Base-by-base conservation (phyloP, 441 rosid species). In the Arabidopsis lyrata region DNA sequence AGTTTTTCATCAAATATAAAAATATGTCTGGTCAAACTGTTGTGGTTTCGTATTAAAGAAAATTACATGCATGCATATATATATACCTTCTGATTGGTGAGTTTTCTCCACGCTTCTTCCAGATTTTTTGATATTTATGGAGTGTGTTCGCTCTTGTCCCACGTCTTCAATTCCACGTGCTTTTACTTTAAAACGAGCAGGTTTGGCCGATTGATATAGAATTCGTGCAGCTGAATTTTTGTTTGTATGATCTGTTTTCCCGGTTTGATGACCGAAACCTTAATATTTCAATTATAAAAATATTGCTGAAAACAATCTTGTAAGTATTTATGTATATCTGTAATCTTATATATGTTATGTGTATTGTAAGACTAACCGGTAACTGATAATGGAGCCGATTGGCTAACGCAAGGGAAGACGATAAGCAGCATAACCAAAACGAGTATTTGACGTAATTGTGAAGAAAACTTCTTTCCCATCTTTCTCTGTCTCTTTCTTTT, bases 381-480 rank as follows among this genome's bases (percentile, higher is more conserved):
- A 6, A 2, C 36, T 36, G 60, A 66, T 14, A 52, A 24, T 6
- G 52, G 62, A 50, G 62, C 16, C 1, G 24, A 9, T 22, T 66
- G 60, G 49, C 16, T 38, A 24, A 50, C 24, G 48, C 60, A 35
- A 66, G 39, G 50, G 50, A 38, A 32, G 36, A 53, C 2, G 39
- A 3, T 18, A 39, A 67, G 2, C 12, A 67, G 18, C 29, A 67
- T 8, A 67, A 53, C 27, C 39, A 67, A 27, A 53, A 38, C 15
- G 48, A 66, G 3, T 10, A 52, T 15, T 8, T 24, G 29, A 41
- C 2, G 12, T 66, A 38, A 5, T 16, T 54, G 22, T 35, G 15
- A 53, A 54, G 31, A 34, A 66, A 10, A 8, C 24, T 9, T 54
- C 18, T 15, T 41, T 29, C 16, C 61, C 72, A 67, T 67, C n/a